These are phyloP conservation scores for Trichoderma parareesei DNA, from an alignment of 495 filamentous ascomycete species.

Conservation along the genomic window DNA sequence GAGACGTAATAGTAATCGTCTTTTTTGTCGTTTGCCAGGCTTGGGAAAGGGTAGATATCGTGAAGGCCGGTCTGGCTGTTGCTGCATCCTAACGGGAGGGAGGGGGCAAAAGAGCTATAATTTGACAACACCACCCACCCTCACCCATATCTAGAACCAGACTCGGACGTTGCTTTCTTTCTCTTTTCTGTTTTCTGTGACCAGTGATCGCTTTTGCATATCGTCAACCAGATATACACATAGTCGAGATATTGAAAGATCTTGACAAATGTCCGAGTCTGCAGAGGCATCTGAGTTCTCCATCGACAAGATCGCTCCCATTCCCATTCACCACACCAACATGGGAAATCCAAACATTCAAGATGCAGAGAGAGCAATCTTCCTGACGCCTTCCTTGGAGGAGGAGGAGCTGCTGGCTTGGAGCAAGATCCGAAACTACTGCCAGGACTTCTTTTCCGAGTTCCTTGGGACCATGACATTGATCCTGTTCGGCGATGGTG, in stretches of 20 bases:
- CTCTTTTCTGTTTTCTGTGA: neutral
- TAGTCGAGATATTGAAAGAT: no score
- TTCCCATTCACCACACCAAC: neutral
- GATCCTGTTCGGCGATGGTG: slow-evolving; percentile 56
- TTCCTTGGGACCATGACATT: slow-evolving; percentile 58
- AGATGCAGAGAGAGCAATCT: neutral
- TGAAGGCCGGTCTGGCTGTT: no score
- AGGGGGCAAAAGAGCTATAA: neutral
- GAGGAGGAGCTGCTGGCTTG: slow-evolving; percentile 21
- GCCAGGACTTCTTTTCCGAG: slow-evolving; percentile 53
- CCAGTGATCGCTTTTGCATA: no score
- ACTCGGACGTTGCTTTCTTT: neutral
- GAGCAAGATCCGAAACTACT: slow-evolving; percentile 36
- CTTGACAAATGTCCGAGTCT: neutral
- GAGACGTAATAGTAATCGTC: neutral
- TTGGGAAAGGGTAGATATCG: no score
- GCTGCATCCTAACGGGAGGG: neutral
- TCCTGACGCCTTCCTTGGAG: neutral
- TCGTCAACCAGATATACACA: no score
- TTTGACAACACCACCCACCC: neutral
- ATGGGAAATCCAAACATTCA: neutral
- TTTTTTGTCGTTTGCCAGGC: neutral
- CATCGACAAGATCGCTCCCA: neutral
- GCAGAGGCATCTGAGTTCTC: neutral
- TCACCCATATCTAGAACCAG: neutral